These are phyloP conservation scores for Gossypium armourianum DNA, from an alignment of 441 rosid species.

Conservation along the genomic window DNA sequence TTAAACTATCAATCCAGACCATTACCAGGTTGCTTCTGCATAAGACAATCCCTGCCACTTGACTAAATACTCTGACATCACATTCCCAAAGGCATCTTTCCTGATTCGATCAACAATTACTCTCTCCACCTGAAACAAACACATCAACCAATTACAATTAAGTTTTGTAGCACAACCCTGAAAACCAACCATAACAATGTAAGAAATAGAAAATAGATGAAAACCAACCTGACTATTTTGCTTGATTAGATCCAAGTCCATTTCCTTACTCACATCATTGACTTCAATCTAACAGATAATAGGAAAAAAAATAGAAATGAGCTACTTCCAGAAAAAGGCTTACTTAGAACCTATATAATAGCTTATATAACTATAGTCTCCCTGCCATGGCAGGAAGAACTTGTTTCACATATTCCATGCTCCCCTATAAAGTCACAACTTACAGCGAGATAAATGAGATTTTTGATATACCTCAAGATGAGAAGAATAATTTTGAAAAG, in stretches of 20 bases:
- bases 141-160: slow-evolving; percentile 18
- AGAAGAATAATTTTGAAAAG: neutral
- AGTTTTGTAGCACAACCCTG: neutral
- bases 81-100: slow-evolving; percentile 58
- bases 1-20: slow-evolving; percentile 2
- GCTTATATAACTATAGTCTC: neutral
- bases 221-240: slow-evolving; percentile 81
- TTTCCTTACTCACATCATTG: slow-evolving; percentile 96
- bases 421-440: neutral
- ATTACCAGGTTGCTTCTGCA: slow-evolving; percentile 98
- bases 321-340: neutral
- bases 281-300: slow-evolving; percentile 65
- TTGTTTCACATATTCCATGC: slow-evolving; percentile 5
- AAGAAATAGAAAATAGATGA: neutral
- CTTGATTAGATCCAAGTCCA: slow-evolving; percentile 95
- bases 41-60: slow-evolving; percentile 99
- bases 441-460: neutral
- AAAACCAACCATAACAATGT: neutral
- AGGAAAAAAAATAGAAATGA: slow-evolving; percentile 10
- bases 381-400: neutral
- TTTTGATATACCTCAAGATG: neutral
- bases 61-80: slow-evolving; percentile 84
- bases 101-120: slow-evolving; percentile 72
- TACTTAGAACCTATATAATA: neutral
- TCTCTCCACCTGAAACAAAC: slow-evolving; percentile 69